phyloP scores from a whole-genome alignment of 257 asterid genomes.

The Penstemon barbatus region DNA sequence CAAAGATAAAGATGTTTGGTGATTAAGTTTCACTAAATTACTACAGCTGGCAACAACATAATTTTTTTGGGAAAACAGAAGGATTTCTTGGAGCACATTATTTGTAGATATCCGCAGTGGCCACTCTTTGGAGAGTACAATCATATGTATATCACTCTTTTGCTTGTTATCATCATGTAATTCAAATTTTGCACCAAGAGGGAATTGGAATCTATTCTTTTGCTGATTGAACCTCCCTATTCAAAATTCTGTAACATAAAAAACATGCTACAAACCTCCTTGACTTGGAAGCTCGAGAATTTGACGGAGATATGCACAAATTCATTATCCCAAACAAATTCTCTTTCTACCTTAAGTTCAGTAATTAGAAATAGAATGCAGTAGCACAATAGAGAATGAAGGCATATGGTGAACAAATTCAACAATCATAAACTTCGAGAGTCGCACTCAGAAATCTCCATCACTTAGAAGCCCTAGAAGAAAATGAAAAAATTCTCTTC shows the following conservation, averaged over 20 bases:
- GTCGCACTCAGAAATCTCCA: too few species aligned
- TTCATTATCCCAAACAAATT: too few species aligned
- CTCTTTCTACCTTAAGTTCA: too few species aligned
- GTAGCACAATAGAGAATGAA: too few species aligned
- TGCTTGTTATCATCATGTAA: neutral
- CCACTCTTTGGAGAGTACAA: neutral
- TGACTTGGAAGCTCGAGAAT: neutral
- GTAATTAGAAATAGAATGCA: too few species aligned
- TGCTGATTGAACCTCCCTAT: neutral
- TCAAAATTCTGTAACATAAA: neutral
- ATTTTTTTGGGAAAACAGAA: neutral
- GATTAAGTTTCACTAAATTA: slow-evolving; percentile 3
- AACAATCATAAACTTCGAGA: too few species aligned
- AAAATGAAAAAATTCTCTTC: too few species aligned
- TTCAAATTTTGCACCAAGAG: neutral
- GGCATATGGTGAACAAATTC: too few species aligned
- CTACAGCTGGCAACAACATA: neutral
- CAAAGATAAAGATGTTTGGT: neutral
- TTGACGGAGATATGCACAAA: neutral
- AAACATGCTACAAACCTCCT: slow-evolving; percentile 1
- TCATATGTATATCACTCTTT: neutral
- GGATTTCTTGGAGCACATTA: neutral
- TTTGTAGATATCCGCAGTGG: neutral
- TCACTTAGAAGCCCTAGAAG: too few species aligned
- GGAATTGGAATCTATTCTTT: neutral